A percentile compares a stretch with the other conserved stretches of the same genome.
phyloP scores from a whole-genome alignment of 495 filamentous ascomycete genomes.

The Rostrohypoxylon terebratum region DNA sequence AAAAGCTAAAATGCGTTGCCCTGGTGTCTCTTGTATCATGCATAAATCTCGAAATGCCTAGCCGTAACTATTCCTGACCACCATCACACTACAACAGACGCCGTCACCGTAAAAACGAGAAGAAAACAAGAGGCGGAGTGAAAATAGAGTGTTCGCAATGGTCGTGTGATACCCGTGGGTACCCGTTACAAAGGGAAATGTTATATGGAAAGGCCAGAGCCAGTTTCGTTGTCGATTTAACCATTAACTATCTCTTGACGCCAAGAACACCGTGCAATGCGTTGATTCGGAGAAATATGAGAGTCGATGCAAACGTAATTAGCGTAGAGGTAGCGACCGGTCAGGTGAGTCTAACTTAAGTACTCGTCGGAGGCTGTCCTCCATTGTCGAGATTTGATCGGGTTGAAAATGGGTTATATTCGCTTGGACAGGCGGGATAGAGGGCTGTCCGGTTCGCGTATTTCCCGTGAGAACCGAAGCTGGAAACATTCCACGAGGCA shows the following conservation, averaged over 20 bases:
- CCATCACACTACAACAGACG: conserved; percentile 36
- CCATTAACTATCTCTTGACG: conserved; percentile 10
- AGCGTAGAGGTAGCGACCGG: conserved; percentile 21
- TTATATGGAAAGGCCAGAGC: conserved; percentile 6
- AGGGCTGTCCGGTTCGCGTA: conserved; percentile 24
- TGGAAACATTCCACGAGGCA: conserved; percentile 42
- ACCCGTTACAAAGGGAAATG: conserved; percentile 19
- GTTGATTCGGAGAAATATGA: conserved; percentile 16
- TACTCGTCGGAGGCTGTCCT: conserved; percentile 62
- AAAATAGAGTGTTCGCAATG: background rate
- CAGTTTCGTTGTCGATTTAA: conserved; percentile 19
- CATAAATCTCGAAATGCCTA: conserved; percentile 49
- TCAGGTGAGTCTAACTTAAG: conserved; percentile 57
- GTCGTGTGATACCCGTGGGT: background rate
- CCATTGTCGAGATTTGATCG: conserved; percentile 57
- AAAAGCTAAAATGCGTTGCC: conserved; percentile 36
- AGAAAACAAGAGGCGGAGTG: conserved; percentile 20
- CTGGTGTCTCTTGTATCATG: conserved; percentile 33
- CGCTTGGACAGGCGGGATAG: conserved; percentile 20
- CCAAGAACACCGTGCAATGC: conserved; percentile 31
- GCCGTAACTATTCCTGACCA: conserved; percentile 40
- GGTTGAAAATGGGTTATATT: conserved; percentile 38
- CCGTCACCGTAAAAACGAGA: conserved; percentile 31
- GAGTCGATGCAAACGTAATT: background rate
- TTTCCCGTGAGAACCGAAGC: conserved; percentile 43